phyloP scores from a whole-genome alignment of 1,284 basidiomycete genomes.

The Mycena citricolor region DNA sequence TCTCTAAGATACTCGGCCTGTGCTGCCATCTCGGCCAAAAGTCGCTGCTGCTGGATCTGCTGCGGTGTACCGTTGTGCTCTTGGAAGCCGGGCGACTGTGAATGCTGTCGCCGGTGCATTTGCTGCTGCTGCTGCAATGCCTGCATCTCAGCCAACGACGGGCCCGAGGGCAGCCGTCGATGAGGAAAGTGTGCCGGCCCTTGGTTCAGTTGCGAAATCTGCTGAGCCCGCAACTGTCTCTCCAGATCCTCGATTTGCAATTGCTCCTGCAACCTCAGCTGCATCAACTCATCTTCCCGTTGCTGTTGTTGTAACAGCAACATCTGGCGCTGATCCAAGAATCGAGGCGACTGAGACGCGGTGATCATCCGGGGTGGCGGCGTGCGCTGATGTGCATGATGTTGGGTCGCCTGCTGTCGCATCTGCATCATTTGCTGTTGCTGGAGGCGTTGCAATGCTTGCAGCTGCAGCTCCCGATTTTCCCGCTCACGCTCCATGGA shows the following conservation, averaged over 20 bases:
- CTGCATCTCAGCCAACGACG: constrained; percentile 38
- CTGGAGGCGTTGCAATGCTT: constrained; percentile 38
- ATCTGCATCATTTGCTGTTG: constrained; percentile 44
- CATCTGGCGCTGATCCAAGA: constrained; percentile 65
- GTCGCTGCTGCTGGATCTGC: constrained; percentile 69
- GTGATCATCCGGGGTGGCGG: constrained; percentile 71
- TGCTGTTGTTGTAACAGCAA: constrained; percentile 58
- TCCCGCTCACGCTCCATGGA: constrained; percentile 29
- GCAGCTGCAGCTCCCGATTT: constrained; percentile 40
- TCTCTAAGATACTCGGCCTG: constrained; percentile 66
- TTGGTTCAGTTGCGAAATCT: constrained; percentile 50
- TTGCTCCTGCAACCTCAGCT: constrained; percentile 54
- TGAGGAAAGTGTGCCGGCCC: constrained; percentile 37
- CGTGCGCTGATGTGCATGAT: constrained; percentile 50
- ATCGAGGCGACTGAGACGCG: constrained; percentile 69
- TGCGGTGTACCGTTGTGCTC: constrained; percentile 46
- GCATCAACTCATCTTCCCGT: constrained; percentile 60
- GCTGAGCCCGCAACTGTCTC: constrained; percentile 52
- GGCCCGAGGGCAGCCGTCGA: constrained; percentile 42
- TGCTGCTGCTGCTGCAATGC: constrained; percentile 37
- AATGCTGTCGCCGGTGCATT: constrained; percentile 40
- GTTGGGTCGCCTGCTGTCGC: constrained; percentile 36
- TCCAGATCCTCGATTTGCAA: constrained; percentile 61
- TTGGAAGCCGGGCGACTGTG: constrained; percentile 51
- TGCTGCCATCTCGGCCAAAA: constrained; percentile 64